Evolutionary conservation across 2,329 filamentous ascomycete genomes (phyloP), one percentile per base, ranked within the genome.

Genomic region (Fusarium sp.): DNA sequence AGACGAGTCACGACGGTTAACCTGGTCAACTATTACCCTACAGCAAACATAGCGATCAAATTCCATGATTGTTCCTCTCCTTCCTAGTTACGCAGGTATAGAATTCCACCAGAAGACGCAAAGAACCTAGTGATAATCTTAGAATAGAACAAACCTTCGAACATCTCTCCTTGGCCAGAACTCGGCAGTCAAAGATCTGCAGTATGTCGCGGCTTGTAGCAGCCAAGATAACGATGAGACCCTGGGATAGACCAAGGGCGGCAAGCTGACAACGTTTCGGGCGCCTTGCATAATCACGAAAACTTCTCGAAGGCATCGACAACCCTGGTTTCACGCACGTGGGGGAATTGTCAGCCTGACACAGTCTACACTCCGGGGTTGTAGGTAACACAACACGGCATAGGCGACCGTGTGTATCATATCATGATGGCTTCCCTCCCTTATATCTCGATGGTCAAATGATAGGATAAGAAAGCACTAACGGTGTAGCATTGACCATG

Each of bases 401-500:
- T 38, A 18, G 14, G 10, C 24, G 38, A 45, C 61, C 61, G 61
- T 26, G 51, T 17, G 61, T 63, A 59, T 38, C 43, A 57, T 20
- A 65, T 65, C 39, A 59, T 36, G 33, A 63, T 63, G 42, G 46
- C 7, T 34, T 34, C 34, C 31, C 42, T 59, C 54, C 61, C 43
- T 58, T 60, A 45, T 40, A 66, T 55, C 39, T 54, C 42, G 61
- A 55, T 52, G 66, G 62, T 70, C 66, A 69, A 69, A 67, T 70
- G 66, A 69, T 69, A 66, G 56, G 55, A 56, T 24, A 45, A 50
- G 52, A 62, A 18, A 49, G 40, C 51, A 42, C 62, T 70, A 69
- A 48, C 13, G 42, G 31, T 49, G 46, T 40, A 45, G 64, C 39
- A 58, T 34, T 40, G 63, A 43, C 54, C 62, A 68, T 54, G 62